phyloP scores from a whole-genome alignment of 78 protist genomes.

The Isochrysis galbana region DNA sequence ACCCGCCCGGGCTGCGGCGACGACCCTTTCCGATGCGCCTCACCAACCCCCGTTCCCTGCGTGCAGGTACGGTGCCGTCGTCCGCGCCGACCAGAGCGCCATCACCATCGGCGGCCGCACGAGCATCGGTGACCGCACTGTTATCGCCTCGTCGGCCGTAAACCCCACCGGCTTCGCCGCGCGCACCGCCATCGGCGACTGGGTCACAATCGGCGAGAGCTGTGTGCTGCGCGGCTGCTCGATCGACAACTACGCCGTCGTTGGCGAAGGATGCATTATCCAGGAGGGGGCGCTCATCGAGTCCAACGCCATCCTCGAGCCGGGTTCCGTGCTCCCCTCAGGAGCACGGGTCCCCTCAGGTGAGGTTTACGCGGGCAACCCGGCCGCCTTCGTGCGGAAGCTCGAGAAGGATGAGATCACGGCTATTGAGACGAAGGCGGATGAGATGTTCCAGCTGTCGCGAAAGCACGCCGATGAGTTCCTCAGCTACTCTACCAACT shows the following conservation, averaged over 20 bases:
- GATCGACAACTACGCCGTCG: constrained; percentile 59
- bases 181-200: constrained; percentile 42
- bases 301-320: constrained; percentile 55
- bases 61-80: constrained; percentile 17
- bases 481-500: background rate
- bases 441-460: background rate
- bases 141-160: background rate
- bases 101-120: background rate
- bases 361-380: constrained; percentile 23
- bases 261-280: constrained; percentile 64
- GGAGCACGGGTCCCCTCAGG: constrained; percentile 60
- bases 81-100: background rate
- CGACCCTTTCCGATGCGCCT: no score
- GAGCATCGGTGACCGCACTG: background rate
- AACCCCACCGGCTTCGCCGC: constrained; percentile 22
- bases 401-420: background rate
- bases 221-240: constrained; percentile 69
- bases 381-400: constrained; percentile 1
- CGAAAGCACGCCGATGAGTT: background rate
- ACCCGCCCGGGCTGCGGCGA: no score
- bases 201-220: constrained; percentile 56
- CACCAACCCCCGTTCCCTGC: no score
- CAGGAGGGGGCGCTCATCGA: constrained; percentile 59
- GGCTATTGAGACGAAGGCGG: background rate
- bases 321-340: constrained; percentile 52